phyloP scores from a whole-genome alignment of 2,329 filamentous ascomycete genomes.

The Penicillium sp. region DNA sequence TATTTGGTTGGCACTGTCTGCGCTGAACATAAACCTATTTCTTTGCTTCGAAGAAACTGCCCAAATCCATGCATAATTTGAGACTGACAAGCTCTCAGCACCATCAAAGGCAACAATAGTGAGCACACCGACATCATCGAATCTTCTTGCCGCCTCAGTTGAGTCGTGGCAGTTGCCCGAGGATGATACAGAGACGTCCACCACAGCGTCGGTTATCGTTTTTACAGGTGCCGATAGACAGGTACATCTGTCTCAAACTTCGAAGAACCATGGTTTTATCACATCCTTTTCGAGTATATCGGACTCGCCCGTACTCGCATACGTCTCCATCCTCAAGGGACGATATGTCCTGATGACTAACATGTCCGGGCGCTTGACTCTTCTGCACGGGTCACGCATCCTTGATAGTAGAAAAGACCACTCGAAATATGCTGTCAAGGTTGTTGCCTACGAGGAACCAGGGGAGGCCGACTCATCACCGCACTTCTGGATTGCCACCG shows the following conservation, averaged over 20 bases:
- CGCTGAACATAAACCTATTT: neutral
- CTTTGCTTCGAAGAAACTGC: neutral
- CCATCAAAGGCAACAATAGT: constrained; percentile 46
- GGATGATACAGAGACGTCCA: constrained; percentile 6
- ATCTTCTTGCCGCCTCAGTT: constrained; percentile 53
- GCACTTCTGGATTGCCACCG: constrained; percentile 52
- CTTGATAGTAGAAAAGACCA: constrained; percentile 56
- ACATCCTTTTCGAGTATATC: constrained; percentile 30
- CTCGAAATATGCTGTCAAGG: constrained; percentile 58
- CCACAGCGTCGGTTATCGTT: constrained; percentile 34
- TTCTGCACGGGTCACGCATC: constrained; percentile 46
- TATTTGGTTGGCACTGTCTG: neutral
- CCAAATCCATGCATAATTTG: neutral
- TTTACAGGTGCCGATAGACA: constrained; percentile 49
- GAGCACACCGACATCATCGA: constrained; percentile 48
- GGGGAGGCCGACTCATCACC: constrained; percentile 12
- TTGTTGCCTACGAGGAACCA: constrained; percentile 41
- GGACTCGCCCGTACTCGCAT: constrained; percentile 53
- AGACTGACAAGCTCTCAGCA: constrained; percentile 34
- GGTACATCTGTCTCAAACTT: constrained; percentile 46
- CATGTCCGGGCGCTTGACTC: constrained; percentile 58
- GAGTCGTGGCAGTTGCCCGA: constrained; percentile 33
- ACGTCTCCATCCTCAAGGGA: constrained; percentile 42
- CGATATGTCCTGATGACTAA: constrained; percentile 52
- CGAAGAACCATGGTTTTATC: constrained; percentile 17